Percentiles rank a stretch among this genome's conserved stretches.
Conservation (phyloP, 345 rosid species). For the Lenwebbia sp. region DNA sequence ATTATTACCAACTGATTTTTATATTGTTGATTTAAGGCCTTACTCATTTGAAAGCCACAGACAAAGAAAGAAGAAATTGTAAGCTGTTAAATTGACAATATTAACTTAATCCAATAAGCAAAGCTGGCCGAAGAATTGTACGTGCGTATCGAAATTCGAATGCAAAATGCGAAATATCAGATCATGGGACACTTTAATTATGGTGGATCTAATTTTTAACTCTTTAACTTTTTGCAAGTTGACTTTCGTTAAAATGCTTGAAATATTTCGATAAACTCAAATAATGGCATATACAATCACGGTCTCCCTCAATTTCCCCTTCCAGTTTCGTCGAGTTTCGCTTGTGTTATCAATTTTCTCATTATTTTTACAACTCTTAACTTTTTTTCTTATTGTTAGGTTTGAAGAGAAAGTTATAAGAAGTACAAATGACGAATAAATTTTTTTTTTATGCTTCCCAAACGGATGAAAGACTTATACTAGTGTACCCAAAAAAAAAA, state of each 20-base stretch:
- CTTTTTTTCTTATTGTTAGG: background rate
- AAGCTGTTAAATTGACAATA: rapidly evolving
- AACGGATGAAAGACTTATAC: background rate
- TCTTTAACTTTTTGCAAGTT: background rate
- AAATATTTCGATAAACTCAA: background rate
- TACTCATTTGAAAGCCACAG: background rate
- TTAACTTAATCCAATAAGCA: rapidly evolving
- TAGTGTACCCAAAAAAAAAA: background rate
- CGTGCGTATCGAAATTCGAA: background rate
- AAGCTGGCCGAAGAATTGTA: background rate
- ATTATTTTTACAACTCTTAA: rapidly evolving
- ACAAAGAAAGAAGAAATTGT: background rate
- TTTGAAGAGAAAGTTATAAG: background rate
- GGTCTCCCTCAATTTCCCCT: rapidly evolving
- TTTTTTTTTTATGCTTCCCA: background rate
- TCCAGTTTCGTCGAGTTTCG: rapidly evolving
- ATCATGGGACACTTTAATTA: rapidly evolving
- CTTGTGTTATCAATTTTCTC: background rate
- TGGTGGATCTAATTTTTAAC: background rate
- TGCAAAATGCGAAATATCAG: background rate
- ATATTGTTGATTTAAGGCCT: background rate
- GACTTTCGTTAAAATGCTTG: rapidly evolving
- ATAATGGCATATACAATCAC: rapidly evolving
- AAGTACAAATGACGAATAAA: background rate
- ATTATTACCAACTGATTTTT: background rate